phyloP scores from a whole-genome alignment of 371 early-diverging fungal genomes.

The Blakeslea trispora region DNA sequence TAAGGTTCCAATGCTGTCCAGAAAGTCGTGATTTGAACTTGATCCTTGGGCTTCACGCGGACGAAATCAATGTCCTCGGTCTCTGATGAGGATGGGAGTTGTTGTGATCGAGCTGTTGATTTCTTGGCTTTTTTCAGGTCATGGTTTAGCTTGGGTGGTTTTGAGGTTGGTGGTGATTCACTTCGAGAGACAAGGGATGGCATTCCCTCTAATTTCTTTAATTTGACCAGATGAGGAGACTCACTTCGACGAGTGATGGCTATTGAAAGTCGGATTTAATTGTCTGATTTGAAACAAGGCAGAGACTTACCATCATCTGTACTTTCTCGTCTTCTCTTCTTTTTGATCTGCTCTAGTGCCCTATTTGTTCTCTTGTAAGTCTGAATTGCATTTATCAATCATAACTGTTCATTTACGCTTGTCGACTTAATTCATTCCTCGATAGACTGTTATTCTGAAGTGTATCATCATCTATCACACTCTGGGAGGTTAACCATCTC shows the following conservation, averaged over 20 bases:
- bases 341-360: conserved; percentile 28
- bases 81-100: neutral
- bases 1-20: conserved; percentile 85
- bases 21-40: conserved; percentile 80
- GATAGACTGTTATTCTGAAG: conserved; percentile 11
- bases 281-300: no score
- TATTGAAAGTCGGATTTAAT: neutral
- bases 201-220: conserved; percentile 31
- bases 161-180: conserved; percentile 33
- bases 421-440: conserved; percentile 36
- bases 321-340: conserved; percentile 38
- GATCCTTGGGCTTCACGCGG: conserved; percentile 57
- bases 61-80: conserved; percentile 41
- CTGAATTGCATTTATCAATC: no score
- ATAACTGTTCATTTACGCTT: no score
- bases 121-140: conserved; percentile 22
- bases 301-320: conserved; percentile 21
- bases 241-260: conserved; percentile 22
- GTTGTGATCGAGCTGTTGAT: conserved; percentile 1
- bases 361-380: no score
- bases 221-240: conserved; percentile 37
- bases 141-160: conserved; percentile 11
- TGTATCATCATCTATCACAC: neutral
- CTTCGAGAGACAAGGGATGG: conserved; percentile 24
- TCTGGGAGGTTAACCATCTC: no score